Percentiles rank a stretch among this genome's conserved stretches.
These are phyloP conservation scores for Trametes coccinea DNA, from an alignment of 768 basidiomycete genomes.

Conservation along the genomic window DNA sequence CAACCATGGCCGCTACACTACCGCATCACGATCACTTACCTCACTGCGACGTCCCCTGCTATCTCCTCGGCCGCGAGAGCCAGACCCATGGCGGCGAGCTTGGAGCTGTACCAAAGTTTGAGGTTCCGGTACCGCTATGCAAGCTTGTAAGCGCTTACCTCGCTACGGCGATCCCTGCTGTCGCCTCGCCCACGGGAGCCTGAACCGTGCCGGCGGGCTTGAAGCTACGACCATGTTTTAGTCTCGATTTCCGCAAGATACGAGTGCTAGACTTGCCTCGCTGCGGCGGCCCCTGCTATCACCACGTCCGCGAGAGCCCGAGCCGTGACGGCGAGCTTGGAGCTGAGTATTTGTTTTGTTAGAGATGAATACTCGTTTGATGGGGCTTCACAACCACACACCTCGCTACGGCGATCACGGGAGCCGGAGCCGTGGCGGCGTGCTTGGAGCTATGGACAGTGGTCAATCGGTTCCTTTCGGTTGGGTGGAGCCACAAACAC, in stretches of 20 bases:
- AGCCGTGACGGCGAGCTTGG: constrained; percentile 10
- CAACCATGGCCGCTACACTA: background rate
- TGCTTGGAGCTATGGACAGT: background rate
- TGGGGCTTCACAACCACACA: background rate
- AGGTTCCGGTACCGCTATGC: background rate
- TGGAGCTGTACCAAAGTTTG: background rate
- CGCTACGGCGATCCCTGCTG: background rate
- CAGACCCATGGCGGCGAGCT: constrained; percentile 12
- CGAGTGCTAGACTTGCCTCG: background rate
- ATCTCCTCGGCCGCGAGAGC: constrained; percentile 3
- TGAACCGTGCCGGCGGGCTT: constrained; percentile 13
- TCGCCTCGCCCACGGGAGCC: constrained; percentile 2
- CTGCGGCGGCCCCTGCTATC: constrained; percentile 6
- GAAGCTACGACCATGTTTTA: background rate
- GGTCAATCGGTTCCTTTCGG: too few relatives aligned
- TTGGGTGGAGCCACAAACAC: background rate
- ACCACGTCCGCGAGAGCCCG: constrained; percentile 4
- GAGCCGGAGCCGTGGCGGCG: constrained; percentile 9
- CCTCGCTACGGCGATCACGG: background rate
- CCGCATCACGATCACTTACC: background rate
- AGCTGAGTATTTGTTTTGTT: background rate
- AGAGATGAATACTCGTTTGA: background rate
- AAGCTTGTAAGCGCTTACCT: background rate
- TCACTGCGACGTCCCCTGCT: constrained; percentile 6
- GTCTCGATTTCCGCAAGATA: background rate